A percentile compares a stretch with the other conserved stretches of the same genome.
These are phyloP conservation scores for Cryptococcus jaspeensis DNA, from an alignment of 1,284 basidiomycete species.

Conservation along the genomic window DNA sequence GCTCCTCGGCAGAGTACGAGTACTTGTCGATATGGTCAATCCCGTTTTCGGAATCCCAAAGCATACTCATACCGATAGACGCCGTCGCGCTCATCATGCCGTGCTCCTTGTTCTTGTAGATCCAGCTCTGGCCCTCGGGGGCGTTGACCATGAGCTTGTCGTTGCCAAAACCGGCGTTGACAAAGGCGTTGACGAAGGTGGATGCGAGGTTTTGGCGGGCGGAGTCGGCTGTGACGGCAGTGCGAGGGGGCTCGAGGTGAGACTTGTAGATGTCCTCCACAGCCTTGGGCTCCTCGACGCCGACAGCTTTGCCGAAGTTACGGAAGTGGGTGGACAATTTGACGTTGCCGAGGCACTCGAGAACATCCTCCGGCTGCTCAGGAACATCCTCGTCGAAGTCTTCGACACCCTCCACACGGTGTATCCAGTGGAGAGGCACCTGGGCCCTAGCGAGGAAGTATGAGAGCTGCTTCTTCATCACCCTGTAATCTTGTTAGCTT, in stretches of 20 bases:
- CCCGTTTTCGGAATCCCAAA: conserved; percentile 97
- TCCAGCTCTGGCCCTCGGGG: conserved; percentile 94
- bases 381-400: conserved; percentile 57
- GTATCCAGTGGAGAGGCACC: conserved; percentile 87
- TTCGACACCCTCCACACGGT: conserved; percentile 54
- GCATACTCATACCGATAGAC: conserved; percentile 83
- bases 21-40: conserved; percentile 96
- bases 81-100: conserved; percentile 97
- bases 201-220: conserved; percentile 92
- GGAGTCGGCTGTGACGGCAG: conserved; percentile 77
- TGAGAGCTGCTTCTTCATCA: conserved; percentile 95
- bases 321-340: conserved; percentile 82
- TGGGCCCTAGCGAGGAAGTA: conserved; percentile 91
- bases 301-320: conserved; percentile 92
- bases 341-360: conserved; percentile 80
- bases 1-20: conserved; percentile 92
- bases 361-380: conserved; percentile 73
- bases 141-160: conserved; percentile 98
- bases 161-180: conserved; percentile 98
- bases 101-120: conserved; percentile 99
- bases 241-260: conserved; percentile 80
- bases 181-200: conserved; percentile 98
- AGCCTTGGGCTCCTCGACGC: conserved; percentile 83
- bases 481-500: conserved; percentile 49
- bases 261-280: conserved; percentile 98